A percentile compares a stretch with the other conserved stretches of the same genome.
Evolutionary conservation across 352 stramenopile species (phyloP).

Genomic region (Globisporangium nagaii): DNA sequence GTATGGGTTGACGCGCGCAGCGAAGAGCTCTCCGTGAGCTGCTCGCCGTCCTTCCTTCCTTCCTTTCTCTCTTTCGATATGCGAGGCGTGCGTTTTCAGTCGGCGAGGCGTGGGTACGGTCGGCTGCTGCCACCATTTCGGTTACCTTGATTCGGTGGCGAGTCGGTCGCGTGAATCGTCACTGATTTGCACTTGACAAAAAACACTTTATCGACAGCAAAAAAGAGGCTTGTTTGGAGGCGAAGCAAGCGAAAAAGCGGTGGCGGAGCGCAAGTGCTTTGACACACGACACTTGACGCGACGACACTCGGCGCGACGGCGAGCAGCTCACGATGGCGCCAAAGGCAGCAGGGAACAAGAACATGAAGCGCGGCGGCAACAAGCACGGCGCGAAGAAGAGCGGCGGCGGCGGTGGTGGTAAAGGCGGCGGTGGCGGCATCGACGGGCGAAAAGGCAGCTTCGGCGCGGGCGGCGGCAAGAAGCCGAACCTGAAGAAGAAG

Average conservation of each 20-base stretch:
- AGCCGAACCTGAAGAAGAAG: slow-evolving; percentile 63
- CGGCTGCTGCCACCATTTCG: slow-evolving; percentile 1
- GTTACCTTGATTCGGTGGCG: neutral
- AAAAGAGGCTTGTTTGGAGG: too few relatives aligned
- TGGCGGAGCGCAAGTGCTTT: neutral
- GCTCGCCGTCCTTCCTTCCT: neutral
- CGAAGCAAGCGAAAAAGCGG: too few relatives aligned
- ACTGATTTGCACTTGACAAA: too few relatives aligned
- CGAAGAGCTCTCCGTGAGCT: neutral
- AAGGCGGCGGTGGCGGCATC: slow-evolving; percentile 6
- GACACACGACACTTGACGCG: neutral
- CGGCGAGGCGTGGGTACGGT: slow-evolving; percentile 3
- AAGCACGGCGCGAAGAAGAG: slow-evolving; percentile 27
- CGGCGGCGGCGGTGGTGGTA: slow-evolving; percentile 16
- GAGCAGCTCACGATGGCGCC: neutral
- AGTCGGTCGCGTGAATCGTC: neutral
- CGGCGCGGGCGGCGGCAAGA: slow-evolving; percentile 15
- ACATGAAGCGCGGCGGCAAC: slow-evolving; percentile 12
- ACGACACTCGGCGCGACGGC: slow-evolving; percentile 1
- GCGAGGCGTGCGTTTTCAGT: neutral
- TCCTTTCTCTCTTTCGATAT: neutral
- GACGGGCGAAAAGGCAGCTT: slow-evolving; percentile 18
- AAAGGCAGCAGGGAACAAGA: slow-evolving; percentile 8
- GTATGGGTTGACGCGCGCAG: neutral
- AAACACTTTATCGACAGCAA: too few relatives aligned